These are phyloP conservation scores for Arachnopeziza araneosa DNA, from an alignment of 2,329 filamentous ascomycete species.

Conservation along the genomic window DNA sequence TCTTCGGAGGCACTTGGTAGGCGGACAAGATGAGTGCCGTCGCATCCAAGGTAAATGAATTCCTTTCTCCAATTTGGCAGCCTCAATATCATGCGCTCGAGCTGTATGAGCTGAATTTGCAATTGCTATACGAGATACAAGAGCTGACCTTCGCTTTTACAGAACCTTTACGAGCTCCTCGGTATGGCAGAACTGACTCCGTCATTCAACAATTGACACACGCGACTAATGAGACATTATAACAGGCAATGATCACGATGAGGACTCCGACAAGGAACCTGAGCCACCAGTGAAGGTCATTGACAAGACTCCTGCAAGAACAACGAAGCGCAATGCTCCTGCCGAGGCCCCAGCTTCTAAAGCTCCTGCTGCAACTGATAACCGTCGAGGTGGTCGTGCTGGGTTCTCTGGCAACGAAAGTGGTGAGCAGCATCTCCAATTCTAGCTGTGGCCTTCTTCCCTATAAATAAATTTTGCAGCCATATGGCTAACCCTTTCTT, in stretches of 20 bases:
- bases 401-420: slow-evolving; percentile 73
- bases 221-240: slow-evolving; percentile 23
- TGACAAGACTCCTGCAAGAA: slow-evolving; percentile 73
- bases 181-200: slow-evolving; percentile 53
- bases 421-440: slow-evolving; percentile 56
- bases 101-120: neutral
- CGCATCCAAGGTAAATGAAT: slow-evolving; percentile 27
- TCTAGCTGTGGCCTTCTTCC: neutral
- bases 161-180: slow-evolving; percentile 99
- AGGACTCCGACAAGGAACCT: slow-evolving; percentile 65
- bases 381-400: slow-evolving; percentile 39
- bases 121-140: slow-evolving; percentile 15
- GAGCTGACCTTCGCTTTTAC: slow-evolving; percentile 35
- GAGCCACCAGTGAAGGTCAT: slow-evolving; percentile 80
- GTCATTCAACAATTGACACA: slow-evolving; percentile 16
- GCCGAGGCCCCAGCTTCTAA: slow-evolving; percentile 56
- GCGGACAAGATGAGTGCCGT: slow-evolving; percentile 35
- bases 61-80: slow-evolving; percentile 4
- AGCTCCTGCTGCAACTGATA: slow-evolving; percentile 20
- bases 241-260: slow-evolving; percentile 54
- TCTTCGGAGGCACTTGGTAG: slow-evolving; percentile 34
- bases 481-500: slow-evolving; percentile 7
- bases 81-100: neutral
- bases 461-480: neutral
- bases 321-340: slow-evolving; percentile 77